Conservation (phyloP, 352 stramenopile genomes). For the Phytophthora cryptogea region DNA sequence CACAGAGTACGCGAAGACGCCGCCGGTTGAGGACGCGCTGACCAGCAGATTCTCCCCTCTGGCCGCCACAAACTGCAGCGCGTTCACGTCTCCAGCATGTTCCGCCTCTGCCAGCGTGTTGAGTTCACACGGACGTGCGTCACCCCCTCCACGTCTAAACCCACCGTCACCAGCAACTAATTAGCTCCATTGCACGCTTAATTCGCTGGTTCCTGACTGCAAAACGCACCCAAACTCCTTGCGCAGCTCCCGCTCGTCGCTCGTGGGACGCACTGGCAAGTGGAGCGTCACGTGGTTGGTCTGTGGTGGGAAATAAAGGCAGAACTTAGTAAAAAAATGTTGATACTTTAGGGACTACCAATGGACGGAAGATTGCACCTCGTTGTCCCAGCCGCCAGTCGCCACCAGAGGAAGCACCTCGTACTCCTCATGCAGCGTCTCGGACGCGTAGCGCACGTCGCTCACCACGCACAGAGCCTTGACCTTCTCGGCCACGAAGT, state of each 20-base stretch:
- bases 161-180: background rate
- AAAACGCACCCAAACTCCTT: slow-evolving; percentile 48
- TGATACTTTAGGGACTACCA: background rate
- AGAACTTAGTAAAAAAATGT: background rate
- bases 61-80: slow-evolving; percentile 53
- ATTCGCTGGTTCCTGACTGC: background rate
- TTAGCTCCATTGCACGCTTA: background rate
- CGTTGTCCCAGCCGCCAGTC: slow-evolving; percentile 59
- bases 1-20: slow-evolving; percentile 51
- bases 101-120: slow-evolving; percentile 46
- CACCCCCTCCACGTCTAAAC: slow-evolving; percentile 17
- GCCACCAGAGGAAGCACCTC: slow-evolving; percentile 62
- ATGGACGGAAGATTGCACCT: slow-evolving; percentile 25
- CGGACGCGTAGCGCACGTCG: slow-evolving; percentile 47
- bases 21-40: slow-evolving; percentile 60
- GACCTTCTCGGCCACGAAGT: slow-evolving; percentile 71
- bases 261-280: slow-evolving; percentile 47
- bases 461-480: slow-evolving; percentile 65
- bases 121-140: slow-evolving; percentile 43
- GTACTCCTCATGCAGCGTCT: slow-evolving; percentile 34
- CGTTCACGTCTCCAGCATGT: slow-evolving; percentile 68
- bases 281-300: slow-evolving; percentile 59
- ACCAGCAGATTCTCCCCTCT: slow-evolving; percentile 59
- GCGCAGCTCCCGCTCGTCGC: slow-evolving; percentile 50
- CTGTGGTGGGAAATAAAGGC: slow-evolving; percentile 15